A percentile compares a stretch with the other conserved stretches of the same genome.
Evolutionary conservation across 805 yeast species (phyloP).

Genomic region (Lachancea mirantina): DNA sequence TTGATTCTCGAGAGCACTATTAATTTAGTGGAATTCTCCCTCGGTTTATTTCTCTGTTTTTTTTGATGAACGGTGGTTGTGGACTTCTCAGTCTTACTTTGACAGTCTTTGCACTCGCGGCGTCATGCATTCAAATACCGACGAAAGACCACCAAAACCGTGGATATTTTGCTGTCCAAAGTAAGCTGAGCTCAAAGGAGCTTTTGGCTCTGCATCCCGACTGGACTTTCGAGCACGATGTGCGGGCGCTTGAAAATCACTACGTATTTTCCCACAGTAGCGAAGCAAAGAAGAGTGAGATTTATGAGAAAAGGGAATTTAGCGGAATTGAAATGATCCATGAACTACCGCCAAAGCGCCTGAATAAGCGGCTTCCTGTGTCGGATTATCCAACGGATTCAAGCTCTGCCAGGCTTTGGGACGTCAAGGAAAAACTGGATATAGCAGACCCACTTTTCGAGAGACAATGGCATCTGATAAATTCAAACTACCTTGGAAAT

Average conservation of each 20-base stretch:
- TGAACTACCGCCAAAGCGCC: conserved; percentile 43
- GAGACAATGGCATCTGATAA: conserved; percentile 89
- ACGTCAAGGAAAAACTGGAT: conserved; percentile 44
- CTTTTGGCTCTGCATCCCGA: conserved; percentile 36
- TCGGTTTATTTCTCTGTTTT: too few species aligned
- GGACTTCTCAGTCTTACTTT: too few species aligned
- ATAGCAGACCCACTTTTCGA: conserved; percentile 80
- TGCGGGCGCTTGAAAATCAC: conserved; percentile 53
- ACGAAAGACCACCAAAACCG: conserved; percentile 43
- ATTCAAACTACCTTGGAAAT: conserved; percentile 63
- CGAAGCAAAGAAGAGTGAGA: conserved; percentile 7
- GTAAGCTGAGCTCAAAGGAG: conserved; percentile 32
- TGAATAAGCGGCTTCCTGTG: conserved; percentile 56
- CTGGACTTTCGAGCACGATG: conserved; percentile 57
- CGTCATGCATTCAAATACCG: conserved; percentile 32
- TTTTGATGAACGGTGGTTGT: too few species aligned
- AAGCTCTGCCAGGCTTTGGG: conserved; percentile 38
- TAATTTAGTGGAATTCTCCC: too few species aligned
- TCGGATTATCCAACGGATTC: conserved; percentile 43
- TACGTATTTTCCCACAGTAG: conserved; percentile 54
- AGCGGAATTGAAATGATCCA: conserved; percentile 40
- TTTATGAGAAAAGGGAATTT: conserved; percentile 1
- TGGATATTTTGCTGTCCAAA: conserved; percentile 59
- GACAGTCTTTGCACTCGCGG: too few species aligned
- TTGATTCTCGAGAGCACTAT: too few species aligned